phyloP scores from a whole-genome alignment of 23 red algal genomes.

The Gracilaria domingensis region DNA sequence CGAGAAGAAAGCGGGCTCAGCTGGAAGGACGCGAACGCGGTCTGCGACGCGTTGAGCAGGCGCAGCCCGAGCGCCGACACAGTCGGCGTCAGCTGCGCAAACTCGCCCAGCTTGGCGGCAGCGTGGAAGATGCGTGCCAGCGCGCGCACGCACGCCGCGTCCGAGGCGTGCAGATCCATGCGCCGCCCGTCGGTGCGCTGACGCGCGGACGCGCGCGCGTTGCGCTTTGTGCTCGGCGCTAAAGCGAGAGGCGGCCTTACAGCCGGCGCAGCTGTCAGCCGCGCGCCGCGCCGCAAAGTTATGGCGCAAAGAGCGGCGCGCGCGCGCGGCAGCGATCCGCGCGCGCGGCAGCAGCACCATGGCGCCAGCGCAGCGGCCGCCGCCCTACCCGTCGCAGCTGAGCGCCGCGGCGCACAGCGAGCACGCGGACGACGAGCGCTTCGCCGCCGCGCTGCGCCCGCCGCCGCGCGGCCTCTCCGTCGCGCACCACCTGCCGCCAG shows the following conservation, averaged over 20 bases:
- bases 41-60: constrained; percentile 36
- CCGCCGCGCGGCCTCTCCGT: constrained; percentile 42
- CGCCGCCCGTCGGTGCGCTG: too few relatives aligned
- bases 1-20: constrained; percentile 12
- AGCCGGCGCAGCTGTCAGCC: too few relatives aligned
- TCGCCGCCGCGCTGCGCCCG: constrained; percentile 47
- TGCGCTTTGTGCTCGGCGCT: too few relatives aligned
- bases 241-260: too few relatives aligned
- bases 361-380: constrained; percentile 27
- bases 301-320: too few relatives aligned
- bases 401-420: constrained; percentile 33
- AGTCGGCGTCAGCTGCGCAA: constrained; percentile 2
- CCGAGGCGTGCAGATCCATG: neutral
- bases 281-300: too few relatives aligned
- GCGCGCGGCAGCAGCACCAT: neutral
- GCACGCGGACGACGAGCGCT: constrained; percentile 46
- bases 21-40: constrained; percentile 13
- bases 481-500: constrained; percentile 25
- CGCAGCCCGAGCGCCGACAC: neutral
- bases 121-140: neutral
- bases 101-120: constrained; percentile 11
- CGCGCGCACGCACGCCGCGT: neutral
- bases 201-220: too few relatives aligned
- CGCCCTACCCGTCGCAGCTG: constrained; percentile 20
- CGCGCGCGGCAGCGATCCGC: neutral